Evolutionary conservation across 306 rosid genomes (phyloP), one percentile per base, ranked within the genome.

Genomic region (Pterocarpus santalinus): DNA sequence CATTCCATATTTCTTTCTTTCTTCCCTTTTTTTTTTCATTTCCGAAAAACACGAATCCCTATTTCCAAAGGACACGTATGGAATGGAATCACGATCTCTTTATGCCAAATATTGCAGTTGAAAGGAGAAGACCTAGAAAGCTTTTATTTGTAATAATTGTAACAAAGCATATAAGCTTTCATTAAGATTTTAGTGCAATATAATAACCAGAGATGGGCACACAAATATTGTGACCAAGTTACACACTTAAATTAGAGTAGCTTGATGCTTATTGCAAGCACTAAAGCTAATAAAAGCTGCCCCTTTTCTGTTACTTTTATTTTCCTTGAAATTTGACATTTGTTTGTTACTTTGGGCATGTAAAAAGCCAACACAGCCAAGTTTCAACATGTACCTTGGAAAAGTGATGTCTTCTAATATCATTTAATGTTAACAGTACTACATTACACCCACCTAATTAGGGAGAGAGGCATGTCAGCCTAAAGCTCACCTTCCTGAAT

Each of bases 401-500:
- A 75, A 82, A 35, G 28, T 14, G 58, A 77, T 71, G 51, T 52
- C 58, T 4, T 30, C 66, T 47, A 72, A 33, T n/a, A 83, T 43
- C 53, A 51, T 75, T 60, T 70, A 7, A 78, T 44, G 80, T 53
- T 11, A 22, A 22, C 28, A 58, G 22, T 32, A 80, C 70, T 35
- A 73, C 6, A 41, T 66, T 80, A 73, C 65, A 60, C 73, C 80
- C 1, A 41, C 63, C 71, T 46, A 57, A 70, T 10, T 55, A 28
- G 41, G 39, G 71, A 73, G 73, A 70, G 74, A 64, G 22, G 44
- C 60, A 63, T 67, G 15, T 30, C 71, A 72, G 75, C 66, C 36
- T 11, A 75, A 73, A 79, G 11, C 86, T 79, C 79, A 95, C 99
- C 99, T 95, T 95, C 88, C 99, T 88, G 82, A 95, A 95, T 80